Conservation (phyloP, 2,329 filamentous ascomycete species). For the Plenodomus lindquistii region DNA sequence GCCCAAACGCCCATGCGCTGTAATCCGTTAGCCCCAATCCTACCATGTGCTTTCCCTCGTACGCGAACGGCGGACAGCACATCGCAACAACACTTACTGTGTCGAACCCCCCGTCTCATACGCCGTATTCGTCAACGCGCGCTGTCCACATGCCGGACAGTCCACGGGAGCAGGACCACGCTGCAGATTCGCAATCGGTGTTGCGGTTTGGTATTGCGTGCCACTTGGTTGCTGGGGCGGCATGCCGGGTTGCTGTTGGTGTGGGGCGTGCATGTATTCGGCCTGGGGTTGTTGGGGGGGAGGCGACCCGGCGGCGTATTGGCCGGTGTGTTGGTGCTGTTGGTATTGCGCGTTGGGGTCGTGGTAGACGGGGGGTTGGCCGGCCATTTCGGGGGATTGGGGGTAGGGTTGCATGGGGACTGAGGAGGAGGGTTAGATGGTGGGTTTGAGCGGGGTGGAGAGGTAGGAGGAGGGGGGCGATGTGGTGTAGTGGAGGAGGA, state of each 20-base stretch:
- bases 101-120: slow-evolving; percentile 47
- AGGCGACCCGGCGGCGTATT: slow-evolving; percentile 26
- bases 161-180: slow-evolving; percentile 50
- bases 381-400: slow-evolving; percentile 34
- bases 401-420: slow-evolving; percentile 46
- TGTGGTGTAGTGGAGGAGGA: not conserved
- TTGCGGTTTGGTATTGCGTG: slow-evolving; percentile 41
- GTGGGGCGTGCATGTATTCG: slow-evolving; percentile 19
- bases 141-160: slow-evolving; percentile 52
- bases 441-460: not conserved
- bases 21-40: slow-evolving; percentile 8
- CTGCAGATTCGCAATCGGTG: slow-evolving; percentile 37
- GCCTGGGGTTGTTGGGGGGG: slow-evolving; percentile 28
- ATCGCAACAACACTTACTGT: slow-evolving; percentile 40
- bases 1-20: slow-evolving; percentile 52
- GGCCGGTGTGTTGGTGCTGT: slow-evolving; percentile 20
- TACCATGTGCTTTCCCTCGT: too few species aligned
- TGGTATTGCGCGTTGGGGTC: slow-evolving; percentile 35
- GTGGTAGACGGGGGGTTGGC: slow-evolving; percentile 38
- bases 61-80: not conserved
- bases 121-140: slow-evolving; percentile 44
- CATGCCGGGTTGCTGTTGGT: slow-evolving; percentile 34
- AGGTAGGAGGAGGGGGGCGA: not conserved
- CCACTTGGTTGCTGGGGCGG: slow-evolving; percentile 40
- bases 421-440: slow-evolving; percentile 22